Conservation (phyloP, 768 basidiomycete genomes). For the Cyclocybe aegerita region DNA sequence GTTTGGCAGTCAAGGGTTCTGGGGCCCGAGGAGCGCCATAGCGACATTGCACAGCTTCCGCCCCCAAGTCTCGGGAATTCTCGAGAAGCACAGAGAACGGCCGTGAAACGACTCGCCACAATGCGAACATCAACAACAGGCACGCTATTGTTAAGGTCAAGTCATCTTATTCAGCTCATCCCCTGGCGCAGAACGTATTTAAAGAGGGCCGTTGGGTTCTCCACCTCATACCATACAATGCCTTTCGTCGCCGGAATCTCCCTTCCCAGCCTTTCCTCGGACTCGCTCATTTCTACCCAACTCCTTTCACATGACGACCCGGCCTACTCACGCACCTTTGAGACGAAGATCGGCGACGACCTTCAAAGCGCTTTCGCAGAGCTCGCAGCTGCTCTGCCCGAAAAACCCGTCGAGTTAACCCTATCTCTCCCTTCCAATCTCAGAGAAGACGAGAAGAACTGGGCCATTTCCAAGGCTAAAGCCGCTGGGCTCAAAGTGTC, state of each 20-base stretch:
- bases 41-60: too few relatives aligned
- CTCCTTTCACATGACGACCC: slow-evolving; percentile 3
- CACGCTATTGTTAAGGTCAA: too few relatives aligned
- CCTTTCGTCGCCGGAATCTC: slow-evolving; percentile 12
- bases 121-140: too few relatives aligned
- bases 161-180: too few relatives aligned
- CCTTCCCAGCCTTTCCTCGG: slow-evolving; percentile 1
- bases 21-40: too few relatives aligned
- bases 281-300: not conserved
- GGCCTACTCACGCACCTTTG: not conserved
- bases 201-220: too few relatives aligned
- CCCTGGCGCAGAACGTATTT: too few relatives aligned
- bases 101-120: too few relatives aligned
- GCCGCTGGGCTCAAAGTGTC: slow-evolving; percentile 1
- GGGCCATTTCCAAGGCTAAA: slow-evolving; percentile 5
- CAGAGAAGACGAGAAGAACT: slow-evolving; percentile 2
- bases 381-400: not conserved
- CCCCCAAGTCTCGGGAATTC: too few relatives aligned
- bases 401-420: slow-evolving; percentile 2
- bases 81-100: too few relatives aligned
- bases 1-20: too few relatives aligned
- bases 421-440: slow-evolving; percentile 5
- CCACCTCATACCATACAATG: not conserved
- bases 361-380: slow-evolving; percentile 3
- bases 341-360: not conserved